phyloP scores from a whole-genome alignment of 352 stramenopile genomes.

The Phytopythium litorale region DNA sequence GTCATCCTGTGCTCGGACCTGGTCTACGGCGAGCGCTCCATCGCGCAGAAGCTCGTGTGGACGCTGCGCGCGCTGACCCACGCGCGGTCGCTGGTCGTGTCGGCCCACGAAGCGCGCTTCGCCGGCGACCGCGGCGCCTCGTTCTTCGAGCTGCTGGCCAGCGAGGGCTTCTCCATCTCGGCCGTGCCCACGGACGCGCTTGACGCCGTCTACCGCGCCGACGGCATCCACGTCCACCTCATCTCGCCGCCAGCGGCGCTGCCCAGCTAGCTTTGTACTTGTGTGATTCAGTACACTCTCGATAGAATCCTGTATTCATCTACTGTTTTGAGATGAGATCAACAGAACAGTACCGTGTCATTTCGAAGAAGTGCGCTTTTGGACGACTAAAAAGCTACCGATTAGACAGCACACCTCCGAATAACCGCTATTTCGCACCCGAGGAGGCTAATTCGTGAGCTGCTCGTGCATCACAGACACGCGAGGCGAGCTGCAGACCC shows the following conservation, averaged over 20 bases:
- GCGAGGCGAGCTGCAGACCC: not conserved
- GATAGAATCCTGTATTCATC: not conserved
- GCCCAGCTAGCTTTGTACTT: not conserved
- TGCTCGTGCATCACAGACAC: not conserved
- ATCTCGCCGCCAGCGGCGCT: slow-evolving; percentile 10
- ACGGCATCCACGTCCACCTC: slow-evolving; percentile 44
- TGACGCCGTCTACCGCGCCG: slow-evolving; percentile 35
- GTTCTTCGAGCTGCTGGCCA: slow-evolving; percentile 32
- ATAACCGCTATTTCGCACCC: not conserved
- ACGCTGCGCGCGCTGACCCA: slow-evolving; percentile 37
- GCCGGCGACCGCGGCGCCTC: slow-evolving; percentile 47
- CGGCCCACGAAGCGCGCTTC: slow-evolving; percentile 49
- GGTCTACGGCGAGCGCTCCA: slow-evolving; percentile 44
- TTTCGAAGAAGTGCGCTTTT: not conserved
- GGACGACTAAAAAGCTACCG: not conserved
- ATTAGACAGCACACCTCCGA: not conserved
- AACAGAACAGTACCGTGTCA: not conserved
- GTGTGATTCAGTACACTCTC: not conserved
- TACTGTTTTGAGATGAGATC: not conserved
- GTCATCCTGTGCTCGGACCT: slow-evolving; percentile 56
- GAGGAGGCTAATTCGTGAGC: not conserved
- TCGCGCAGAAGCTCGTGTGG: slow-evolving; percentile 35
- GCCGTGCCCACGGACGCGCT: slow-evolving; percentile 28
- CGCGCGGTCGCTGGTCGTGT: slow-evolving; percentile 32
- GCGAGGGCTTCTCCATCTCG: slow-evolving; percentile 24